Conservation (phyloP, 2,329 filamentous ascomycete species). For the Bipolaris bicolor region DNA sequence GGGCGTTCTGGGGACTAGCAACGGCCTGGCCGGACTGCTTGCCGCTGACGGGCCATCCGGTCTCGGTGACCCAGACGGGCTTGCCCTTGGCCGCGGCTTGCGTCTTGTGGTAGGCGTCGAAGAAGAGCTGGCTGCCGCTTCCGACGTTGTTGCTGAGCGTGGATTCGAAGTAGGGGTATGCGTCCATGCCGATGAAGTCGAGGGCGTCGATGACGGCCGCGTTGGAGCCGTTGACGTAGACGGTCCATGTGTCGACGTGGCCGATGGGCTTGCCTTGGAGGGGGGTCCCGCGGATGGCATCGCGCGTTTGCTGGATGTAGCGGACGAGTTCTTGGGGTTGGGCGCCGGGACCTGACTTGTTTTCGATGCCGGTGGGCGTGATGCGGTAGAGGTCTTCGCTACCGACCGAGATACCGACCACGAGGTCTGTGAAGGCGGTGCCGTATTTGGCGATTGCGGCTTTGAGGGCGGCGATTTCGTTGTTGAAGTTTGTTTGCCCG, state of each 20-base stretch:
- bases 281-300: slow-evolving; percentile 66
- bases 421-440: slow-evolving; percentile 65
- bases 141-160: slow-evolving; percentile 63
- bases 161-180: slow-evolving; percentile 82
- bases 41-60: slow-evolving; percentile 82
- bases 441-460: slow-evolving; percentile 73
- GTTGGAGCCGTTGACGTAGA: slow-evolving; percentile 72
- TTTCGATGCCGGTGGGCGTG: slow-evolving; percentile 71
- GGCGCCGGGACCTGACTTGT: slow-evolving; percentile 67
- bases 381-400: slow-evolving; percentile 72
- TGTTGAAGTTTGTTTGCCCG: slow-evolving; percentile 66
- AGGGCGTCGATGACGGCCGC: slow-evolving; percentile 68
- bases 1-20: slow-evolving; percentile 70
- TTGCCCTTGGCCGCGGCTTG: slow-evolving; percentile 66
- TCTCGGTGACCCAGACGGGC: slow-evolving; percentile 85
- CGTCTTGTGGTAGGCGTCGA: slow-evolving; percentile 68
- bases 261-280: slow-evolving; percentile 68
- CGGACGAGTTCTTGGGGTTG: slow-evolving; percentile 66
- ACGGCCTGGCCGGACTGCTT: slow-evolving; percentile 65
- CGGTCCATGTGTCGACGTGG: slow-evolving; percentile 89
- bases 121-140: slow-evolving; percentile 70
- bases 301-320: slow-evolving; percentile 74
- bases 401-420: slow-evolving; percentile 84
- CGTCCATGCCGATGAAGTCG: slow-evolving; percentile 85
- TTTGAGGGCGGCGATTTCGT: slow-evolving; percentile 76